These are phyloP conservation scores for Fusarium phyllophilum DNA, from an alignment of 2,329 filamentous ascomycete species.

Conservation along the genomic window DNA sequence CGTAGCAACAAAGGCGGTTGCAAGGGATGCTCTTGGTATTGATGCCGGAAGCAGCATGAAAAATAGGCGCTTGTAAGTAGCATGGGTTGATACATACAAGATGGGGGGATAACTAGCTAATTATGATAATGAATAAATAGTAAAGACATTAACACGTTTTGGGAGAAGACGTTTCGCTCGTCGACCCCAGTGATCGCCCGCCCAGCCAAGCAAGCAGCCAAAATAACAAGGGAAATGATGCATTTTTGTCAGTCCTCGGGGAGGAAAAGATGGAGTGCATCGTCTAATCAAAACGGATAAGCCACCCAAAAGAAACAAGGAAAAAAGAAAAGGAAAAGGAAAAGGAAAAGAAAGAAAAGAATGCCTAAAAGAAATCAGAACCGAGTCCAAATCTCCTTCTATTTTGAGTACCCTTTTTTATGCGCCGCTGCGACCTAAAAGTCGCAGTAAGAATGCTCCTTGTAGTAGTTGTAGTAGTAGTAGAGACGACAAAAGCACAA, in stretches of 20 bases:
- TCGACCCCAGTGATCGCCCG: conserved; percentile 8
- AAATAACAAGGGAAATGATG: conserved; percentile 25
- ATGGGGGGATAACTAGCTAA: conserved; percentile 2
- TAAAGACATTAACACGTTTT: conserved; percentile 25
- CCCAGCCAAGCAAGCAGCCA: neutral
- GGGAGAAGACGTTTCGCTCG: neutral
- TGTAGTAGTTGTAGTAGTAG: neutral
- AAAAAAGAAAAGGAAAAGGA: neutral
- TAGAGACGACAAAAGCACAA: neutral
- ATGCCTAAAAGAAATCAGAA: neutral
- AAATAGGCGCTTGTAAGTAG: neutral
- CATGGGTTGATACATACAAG: conserved; percentile 5
- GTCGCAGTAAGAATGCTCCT: conserved; percentile 21
- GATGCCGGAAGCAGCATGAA: conserved; percentile 15
- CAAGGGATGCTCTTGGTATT: conserved; percentile 14
- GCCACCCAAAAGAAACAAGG: conserved; percentile 3
- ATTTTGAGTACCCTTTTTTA: neutral
- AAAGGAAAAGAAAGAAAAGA: neutral
- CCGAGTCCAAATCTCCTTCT: neutral
- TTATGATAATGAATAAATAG: conserved; percentile 16
- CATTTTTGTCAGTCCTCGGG: conserved; percentile 26
- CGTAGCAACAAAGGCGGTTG: neutral
- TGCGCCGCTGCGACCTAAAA: conserved; percentile 33
- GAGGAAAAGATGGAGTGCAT: conserved; percentile 26
- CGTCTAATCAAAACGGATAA: conserved; percentile 29